Conservation (phyloP, 1,139 yeast species). For the Debaryomyces singareniensis region DNA sequence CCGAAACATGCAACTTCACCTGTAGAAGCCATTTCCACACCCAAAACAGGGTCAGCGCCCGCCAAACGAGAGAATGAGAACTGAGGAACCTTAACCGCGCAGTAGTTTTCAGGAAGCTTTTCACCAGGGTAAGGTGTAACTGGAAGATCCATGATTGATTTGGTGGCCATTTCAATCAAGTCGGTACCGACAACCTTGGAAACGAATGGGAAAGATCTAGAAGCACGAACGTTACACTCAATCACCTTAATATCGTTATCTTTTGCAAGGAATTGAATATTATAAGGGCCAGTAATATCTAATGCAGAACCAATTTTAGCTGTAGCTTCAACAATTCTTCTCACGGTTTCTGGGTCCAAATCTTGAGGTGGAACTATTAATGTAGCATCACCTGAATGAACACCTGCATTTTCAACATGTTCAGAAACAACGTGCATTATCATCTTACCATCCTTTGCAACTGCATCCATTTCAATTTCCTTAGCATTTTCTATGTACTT, state of each 20-base stretch:
- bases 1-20: slow-evolving; percentile 99
- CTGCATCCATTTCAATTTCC: slow-evolving; percentile 99
- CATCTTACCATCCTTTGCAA: slow-evolving; percentile 90
- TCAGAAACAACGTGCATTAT: slow-evolving; percentile 98
- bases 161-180: slow-evolving; percentile 95
- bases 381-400: slow-evolving; percentile 99
- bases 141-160: slow-evolving; percentile 89
- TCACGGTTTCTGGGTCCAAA: slow-evolving; percentile 84
- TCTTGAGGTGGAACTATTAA: slow-evolving; percentile 96
- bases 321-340: slow-evolving; percentile 88
- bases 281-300: slow-evolving; percentile 97
- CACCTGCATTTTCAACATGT: slow-evolving; percentile 99
- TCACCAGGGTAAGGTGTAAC: slow-evolving; percentile 84
- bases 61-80: slow-evolving; percentile 96
- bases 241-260: slow-evolving; percentile 90
- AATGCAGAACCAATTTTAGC: slow-evolving; percentile 95
- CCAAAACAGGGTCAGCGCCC: slow-evolving; percentile 97
- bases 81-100: slow-evolving; percentile 97
- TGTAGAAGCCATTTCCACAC: slow-evolving; percentile 99
- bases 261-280: slow-evolving; percentile 92
- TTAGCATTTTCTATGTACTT: slow-evolving; percentile 96
- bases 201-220: slow-evolving; percentile 97
- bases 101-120: slow-evolving; percentile 85
- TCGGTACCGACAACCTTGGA: slow-evolving; percentile 97
- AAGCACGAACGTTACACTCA: slow-evolving; percentile 98